Evolutionary conservation across 208 protist genomes (phyloP).

Genomic region (Vickermania spadyakhi): DNA sequence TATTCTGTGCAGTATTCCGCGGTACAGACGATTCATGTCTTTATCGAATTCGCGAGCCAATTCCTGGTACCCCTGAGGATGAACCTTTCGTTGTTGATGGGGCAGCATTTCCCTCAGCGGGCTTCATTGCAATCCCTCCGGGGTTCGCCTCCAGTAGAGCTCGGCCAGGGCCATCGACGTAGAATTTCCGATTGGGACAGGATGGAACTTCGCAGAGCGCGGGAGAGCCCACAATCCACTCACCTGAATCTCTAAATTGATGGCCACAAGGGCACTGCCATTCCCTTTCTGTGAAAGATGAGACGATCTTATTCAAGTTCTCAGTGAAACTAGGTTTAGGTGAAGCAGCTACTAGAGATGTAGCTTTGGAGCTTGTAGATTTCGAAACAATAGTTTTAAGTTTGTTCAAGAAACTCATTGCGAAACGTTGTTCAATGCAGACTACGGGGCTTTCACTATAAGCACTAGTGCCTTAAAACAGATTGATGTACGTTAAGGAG

Average conservation of each 20-base stretch:
- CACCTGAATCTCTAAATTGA: slow-evolving; percentile 71
- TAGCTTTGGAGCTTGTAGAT: slow-evolving; percentile 21
- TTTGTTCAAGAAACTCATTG: slow-evolving; percentile 60
- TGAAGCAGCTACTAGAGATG: slow-evolving; percentile 14
- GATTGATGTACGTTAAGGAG: slow-evolving; percentile 1
- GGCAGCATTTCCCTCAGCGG: too few species aligned
- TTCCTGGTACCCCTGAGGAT: too few species aligned
- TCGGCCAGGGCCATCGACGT: slow-evolving; percentile 75
- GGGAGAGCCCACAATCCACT: slow-evolving; percentile 76
- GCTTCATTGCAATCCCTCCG: slow-evolving; percentile 55
- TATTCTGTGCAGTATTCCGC: too few species aligned
- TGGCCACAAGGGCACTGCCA: slow-evolving; percentile 90
- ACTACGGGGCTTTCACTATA: too few species aligned
- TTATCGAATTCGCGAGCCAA: too few species aligned
- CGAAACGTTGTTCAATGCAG: too few species aligned
- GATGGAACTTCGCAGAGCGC: slow-evolving; percentile 85
- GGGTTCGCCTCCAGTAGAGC: slow-evolving; percentile 78
- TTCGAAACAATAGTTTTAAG: slow-evolving; percentile 72
- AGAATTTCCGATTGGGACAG: slow-evolving; percentile 87
- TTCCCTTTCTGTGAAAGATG: slow-evolving; percentile 67
- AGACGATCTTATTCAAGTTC: slow-evolving; percentile 47
- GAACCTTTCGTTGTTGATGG: too few species aligned
- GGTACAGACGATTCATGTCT: too few species aligned
- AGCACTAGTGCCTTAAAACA: too few species aligned
- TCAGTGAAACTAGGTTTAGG: slow-evolving; percentile 40